Evolutionary conservation across 2,329 filamentous ascomycete species (phyloP).

Genomic region (Penicillium sp.): DNA sequence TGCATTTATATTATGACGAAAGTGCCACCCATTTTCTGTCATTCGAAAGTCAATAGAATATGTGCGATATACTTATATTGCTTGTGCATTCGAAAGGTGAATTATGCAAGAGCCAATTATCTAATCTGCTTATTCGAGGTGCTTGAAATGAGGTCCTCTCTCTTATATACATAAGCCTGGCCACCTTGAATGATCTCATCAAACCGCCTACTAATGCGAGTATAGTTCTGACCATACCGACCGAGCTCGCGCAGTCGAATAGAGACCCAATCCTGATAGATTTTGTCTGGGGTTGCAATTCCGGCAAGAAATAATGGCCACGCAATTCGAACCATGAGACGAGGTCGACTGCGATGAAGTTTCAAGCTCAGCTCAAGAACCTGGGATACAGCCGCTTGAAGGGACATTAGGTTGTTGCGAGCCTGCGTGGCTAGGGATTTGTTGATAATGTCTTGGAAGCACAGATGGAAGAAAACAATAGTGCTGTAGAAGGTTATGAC

Average conservation of each 20-base stretch:
- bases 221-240: conserved; percentile 29
- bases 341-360: conserved; percentile 27
- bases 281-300: conserved; percentile 29
- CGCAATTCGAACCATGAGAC: conserved; percentile 28
- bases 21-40: not conserved
- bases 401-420: conserved; percentile 15
- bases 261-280: conserved; percentile 34
- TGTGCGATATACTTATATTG: no score
- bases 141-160: conserved; percentile 4
- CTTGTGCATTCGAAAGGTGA: no score
- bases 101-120: no score
- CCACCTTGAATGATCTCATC: conserved; percentile 28
- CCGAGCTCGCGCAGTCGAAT: conserved; percentile 30
- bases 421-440: conserved; percentile 5
- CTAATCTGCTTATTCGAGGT: not conserved
- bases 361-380: conserved; percentile 29
- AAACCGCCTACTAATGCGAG: conserved; percentile 25
- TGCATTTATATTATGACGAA: no score
- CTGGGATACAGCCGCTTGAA: conserved; percentile 23
- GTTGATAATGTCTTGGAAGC: conserved; percentile 21
- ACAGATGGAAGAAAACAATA: conserved; percentile 30
- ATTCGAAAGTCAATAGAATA: no score
- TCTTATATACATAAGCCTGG: conserved; percentile 17
- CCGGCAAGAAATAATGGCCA: conserved; percentile 33
- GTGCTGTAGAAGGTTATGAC: conserved; percentile 29